Evolutionary conservation across 148 eudicot species (phyloP).

Genomic region (Mesembryanthemum crystallinum): DNA sequence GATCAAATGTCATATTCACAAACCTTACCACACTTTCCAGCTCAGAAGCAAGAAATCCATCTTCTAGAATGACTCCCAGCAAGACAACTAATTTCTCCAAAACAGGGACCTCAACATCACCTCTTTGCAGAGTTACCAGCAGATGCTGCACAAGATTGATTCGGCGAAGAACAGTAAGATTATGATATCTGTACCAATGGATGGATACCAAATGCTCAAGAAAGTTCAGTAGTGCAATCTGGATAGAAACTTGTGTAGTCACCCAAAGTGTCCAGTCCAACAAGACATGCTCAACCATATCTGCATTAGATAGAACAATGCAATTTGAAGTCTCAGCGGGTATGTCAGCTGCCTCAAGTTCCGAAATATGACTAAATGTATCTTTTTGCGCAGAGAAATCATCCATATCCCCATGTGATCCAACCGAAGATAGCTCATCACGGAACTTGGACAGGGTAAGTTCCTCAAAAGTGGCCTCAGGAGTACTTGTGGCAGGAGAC

Average conservation of each 20-base stretch:
- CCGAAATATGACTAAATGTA: conserved; percentile 83
- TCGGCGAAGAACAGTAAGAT: conserved; percentile 85
- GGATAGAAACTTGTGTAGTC: conserved; percentile 78
- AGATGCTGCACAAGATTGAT: conserved; percentile 94
- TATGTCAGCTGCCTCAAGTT: conserved; percentile 70
- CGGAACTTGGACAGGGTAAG: conserved; percentile 71
- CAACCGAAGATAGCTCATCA: conserved; percentile 82
- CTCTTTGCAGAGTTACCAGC: conserved; percentile 88
- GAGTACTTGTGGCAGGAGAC: conserved; percentile 46
- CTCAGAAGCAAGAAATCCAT: conserved; percentile 89
- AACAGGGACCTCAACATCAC: conserved; percentile 97
- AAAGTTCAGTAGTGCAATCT: conserved; percentile 84
- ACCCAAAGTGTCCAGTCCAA: conserved; percentile 99
- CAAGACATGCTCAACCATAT: conserved; percentile 97
- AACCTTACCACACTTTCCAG: conserved; percentile 93
- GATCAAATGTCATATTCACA: conserved; percentile 96
- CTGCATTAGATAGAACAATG: conserved; percentile 89
- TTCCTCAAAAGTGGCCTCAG: conserved; percentile 68
- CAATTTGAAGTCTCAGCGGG: conserved; percentile 84
- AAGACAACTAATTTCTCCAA: conserved; percentile 90
- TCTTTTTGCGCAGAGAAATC: conserved; percentile 85
- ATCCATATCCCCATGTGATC: conserved; percentile 89
- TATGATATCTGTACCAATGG: conserved; percentile 96
- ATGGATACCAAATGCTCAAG: conserved; percentile 92
- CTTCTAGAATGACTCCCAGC: conserved; percentile 88